Evolutionary conservation across 352 stramenopile species (phyloP), one percentile per base, ranked within the genome.

Genomic region (Phytophthora pini): DNA sequence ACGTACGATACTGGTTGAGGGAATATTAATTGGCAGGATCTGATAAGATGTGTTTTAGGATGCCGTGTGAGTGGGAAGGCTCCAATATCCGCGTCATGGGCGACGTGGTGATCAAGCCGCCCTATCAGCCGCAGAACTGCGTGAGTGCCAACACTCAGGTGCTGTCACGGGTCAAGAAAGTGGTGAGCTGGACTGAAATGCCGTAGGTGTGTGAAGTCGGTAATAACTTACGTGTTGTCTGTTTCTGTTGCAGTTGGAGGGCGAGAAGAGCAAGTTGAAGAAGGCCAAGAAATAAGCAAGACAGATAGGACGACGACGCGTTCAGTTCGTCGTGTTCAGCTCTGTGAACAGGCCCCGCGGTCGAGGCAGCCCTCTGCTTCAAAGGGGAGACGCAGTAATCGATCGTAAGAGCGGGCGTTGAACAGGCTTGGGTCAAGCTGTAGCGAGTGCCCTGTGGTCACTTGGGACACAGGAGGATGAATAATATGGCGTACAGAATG

Each of bases 61-160:
- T 95, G 87, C 87, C 87, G 24, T 95, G 87, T 65, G 75, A 90
- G 46, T 96, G 88, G 88, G 84, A 94, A 57, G 86, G 74, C 5
- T 65, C 70, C 50, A 89, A 89, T 74, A 96, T 96, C 43, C 82
- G 87, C 32, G 86, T 94, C 38, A 94, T 95, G 87, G 77, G 79
- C 22, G 88, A 93, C 17, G 88, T 96, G 36, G 56, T 93, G 34
- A 94, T 96, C 73, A 87, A 89, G 57, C 85, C 88, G 27, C 88
- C 87, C 51, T 96, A 96, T 55, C 76, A 92, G 8, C 74, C 82
- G 43, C 77, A 93, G 65, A 88, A 89, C 64, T 96, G 88, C 64
- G 70, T 87, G 29, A 92, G 85, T 58, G 62, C 70, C 29, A 93
- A 96, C 59, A 67, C 74, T 6, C 80, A 89, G 41, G 87, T 90